These are phyloP conservation scores for Candida buenavistaensis DNA, from an alignment of 1,139 yeast genomes.

Conservation along the genomic window DNA sequence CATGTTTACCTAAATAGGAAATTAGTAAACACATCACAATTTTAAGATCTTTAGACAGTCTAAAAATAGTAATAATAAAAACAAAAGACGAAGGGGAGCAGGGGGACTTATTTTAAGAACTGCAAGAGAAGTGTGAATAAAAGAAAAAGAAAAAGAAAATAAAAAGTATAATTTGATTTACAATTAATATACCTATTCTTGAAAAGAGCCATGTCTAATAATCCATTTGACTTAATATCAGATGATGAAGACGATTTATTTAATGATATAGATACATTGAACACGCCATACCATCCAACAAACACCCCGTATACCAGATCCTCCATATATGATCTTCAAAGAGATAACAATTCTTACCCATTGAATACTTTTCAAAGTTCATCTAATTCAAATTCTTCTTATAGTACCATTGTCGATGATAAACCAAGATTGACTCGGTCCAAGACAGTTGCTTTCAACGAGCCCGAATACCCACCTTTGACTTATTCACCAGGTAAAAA, in stretches of 20 bases:
- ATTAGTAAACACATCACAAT: background rate
- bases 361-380: conserved; percentile 9
- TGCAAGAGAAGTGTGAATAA: background rate
- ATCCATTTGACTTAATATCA: conserved; percentile 9
- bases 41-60: background rate
- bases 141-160: background rate
- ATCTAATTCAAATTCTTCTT: conserved; percentile 13
- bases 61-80: background rate
- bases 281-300: background rate
- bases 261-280: conserved; percentile 10
- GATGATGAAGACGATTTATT: conserved; percentile 14
- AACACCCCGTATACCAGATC: conserved; percentile 3
- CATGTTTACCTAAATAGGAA: background rate
- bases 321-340: background rate
- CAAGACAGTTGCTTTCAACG: conserved; percentile 36
- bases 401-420: conserved; percentile 21
- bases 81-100: too few relatives aligned
- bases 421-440: conserved; percentile 13
- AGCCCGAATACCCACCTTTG: conserved; percentile 36
- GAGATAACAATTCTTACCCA: background rate
- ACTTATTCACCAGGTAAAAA: conserved; percentile 31
- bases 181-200: too few relatives aligned
- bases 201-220: too few relatives aligned
- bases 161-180: background rate
- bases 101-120: background rate